Base-by-base conservation (phyloP, 2,329 filamentous ascomycete species). In the Fusarium cyanostomum region DNA sequence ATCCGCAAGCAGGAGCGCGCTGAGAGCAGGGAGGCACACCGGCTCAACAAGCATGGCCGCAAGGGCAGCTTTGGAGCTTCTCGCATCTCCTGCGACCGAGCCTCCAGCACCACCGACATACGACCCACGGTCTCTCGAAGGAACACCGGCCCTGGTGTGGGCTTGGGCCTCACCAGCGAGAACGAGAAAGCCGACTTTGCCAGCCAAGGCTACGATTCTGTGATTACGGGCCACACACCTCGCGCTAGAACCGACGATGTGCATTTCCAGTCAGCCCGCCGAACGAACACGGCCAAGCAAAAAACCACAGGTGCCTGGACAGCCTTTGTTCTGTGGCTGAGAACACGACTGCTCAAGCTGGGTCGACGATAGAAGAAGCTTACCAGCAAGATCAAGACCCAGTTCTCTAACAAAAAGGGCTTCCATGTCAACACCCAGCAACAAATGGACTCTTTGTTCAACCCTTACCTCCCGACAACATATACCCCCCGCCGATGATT, bases 231-330 rank as follows among this genome's bases (percentile, higher is more conserved):
- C 7, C 66, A 71, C 26, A 64, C 63, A 0, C 69, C 73, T 10
- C 67, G 67, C 13, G 57, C 68, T 12, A 69, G 71, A 12, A 78
- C 81, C 15, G 78, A 81, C 15, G 78, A 79, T 3, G 78, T 81
- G 15, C 74, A 75, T 12, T 83, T 84, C 54, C 74, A 80, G 53
- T 74, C 75, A 33, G 77, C 75, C 5, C 73, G 75, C 33, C 77
- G 83, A 54, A 76, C 75, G 56, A 80, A 76, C 67, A 78, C 79
- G 8, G 80, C 84, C 55, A 89, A 88, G 77, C 81, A 80, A 66
- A 86, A 84, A 76, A 89, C 86, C 2, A 84, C 85, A 59, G 80
- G 83, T 60, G 81, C 85, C 34, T 89, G 86, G 86, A 87, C 84
- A 8, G 82, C 81, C 18, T 88, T 89, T 66, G 79, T 89, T 46